Percentiles rank a stretch among this genome's conserved stretches.
Conservation (phyloP, 305 asterid genomes). For the Solanum chacoense region DNA sequence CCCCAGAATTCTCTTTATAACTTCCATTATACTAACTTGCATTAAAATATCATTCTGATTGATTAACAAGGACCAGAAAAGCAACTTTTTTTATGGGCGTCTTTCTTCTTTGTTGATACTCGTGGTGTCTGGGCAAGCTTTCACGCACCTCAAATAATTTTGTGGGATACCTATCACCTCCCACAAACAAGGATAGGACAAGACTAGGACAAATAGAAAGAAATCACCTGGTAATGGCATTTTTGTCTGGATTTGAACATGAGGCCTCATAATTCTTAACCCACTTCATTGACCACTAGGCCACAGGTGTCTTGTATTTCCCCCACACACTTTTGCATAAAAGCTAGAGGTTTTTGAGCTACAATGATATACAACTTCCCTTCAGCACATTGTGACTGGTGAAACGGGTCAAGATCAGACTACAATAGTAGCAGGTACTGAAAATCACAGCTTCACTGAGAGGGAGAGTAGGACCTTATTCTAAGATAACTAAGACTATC, state of each 20-base stretch:
- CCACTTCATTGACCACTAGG: not conserved
- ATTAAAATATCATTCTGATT: not conserved
- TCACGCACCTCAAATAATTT: not conserved
- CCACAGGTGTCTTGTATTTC: not conserved
- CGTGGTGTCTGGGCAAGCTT: not conserved
- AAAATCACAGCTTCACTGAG: not conserved
- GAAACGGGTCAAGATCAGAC: not conserved
- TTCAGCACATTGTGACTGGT: not conserved
- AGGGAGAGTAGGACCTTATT: not conserved
- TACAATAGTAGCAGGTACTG: not conserved
- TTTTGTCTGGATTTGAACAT: not conserved
- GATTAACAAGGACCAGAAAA: not conserved
- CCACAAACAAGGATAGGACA: not conserved
- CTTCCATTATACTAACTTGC: not conserved
- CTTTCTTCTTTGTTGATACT: not conserved
- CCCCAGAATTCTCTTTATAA: not conserved
- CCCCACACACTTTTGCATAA: not conserved
- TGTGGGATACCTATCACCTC: not conserved
- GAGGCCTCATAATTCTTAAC: not conserved
- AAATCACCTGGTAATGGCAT: not conserved
- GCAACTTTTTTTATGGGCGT: not conserved
- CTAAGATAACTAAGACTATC: not conserved
- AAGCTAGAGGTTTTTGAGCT: not conserved
- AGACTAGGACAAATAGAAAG: not conserved
- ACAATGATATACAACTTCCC: not conserved